Evolutionary conservation across 2,329 filamentous ascomycete genomes (phyloP).

Genomic region (Ophiognomonia clavigignenti-juglandacearum): DNA sequence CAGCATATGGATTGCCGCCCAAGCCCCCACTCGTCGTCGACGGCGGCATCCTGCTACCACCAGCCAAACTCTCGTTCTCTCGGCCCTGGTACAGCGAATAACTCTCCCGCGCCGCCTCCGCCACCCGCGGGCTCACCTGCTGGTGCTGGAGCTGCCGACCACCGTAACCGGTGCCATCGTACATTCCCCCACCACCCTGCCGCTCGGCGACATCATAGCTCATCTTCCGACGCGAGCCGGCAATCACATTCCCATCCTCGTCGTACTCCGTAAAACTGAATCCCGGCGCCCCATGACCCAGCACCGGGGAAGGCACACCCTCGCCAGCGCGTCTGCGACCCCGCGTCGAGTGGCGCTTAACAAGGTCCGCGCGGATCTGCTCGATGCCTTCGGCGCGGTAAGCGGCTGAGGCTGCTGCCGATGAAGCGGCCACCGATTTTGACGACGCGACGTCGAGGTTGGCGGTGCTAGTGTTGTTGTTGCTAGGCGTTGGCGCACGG

Average conservation of each 20-base stretch:
- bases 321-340: slow-evolving; percentile 14
- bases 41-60: no score
- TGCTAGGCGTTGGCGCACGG: background rate
- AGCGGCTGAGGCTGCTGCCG: no score
- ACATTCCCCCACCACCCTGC: no score
- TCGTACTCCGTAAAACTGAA: slow-evolving; percentile 11
- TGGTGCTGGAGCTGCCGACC: no score
- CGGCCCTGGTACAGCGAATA: no score
- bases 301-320: slow-evolving; percentile 1
- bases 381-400: slow-evolving; percentile 10
- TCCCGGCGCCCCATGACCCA: slow-evolving; percentile 5
- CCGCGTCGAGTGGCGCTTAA: slow-evolving; percentile 10
- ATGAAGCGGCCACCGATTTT: no score
- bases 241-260: background rate
- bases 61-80: no score
- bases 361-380: slow-evolving; percentile 9
- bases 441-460: no score
- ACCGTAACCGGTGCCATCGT: slow-evolving; percentile 1
- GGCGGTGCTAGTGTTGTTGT: no score
- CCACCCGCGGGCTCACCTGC: slow-evolving; percentile 8
- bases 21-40: no score
- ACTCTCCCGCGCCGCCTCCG: background rate
- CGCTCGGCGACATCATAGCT: slow-evolving; percentile 11
- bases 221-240: slow-evolving; percentile 2
- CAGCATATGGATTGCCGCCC: no score